phyloP scores from a whole-genome alignment of 208 protist genomes.

The Zelonia costaricensis region DNA sequence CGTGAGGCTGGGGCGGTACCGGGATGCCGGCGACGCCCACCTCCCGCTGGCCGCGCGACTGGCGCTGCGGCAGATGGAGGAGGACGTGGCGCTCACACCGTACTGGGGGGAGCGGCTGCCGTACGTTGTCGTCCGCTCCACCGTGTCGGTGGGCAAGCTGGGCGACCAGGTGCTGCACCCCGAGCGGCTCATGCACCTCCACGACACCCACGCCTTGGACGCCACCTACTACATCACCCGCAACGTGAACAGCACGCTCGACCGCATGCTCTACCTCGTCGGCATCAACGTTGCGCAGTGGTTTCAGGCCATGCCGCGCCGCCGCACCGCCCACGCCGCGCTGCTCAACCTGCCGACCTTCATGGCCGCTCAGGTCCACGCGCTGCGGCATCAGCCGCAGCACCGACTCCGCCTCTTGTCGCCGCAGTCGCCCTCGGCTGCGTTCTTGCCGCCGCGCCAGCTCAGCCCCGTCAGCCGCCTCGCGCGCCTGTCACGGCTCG shows the following conservation, averaged over 20 bases:
- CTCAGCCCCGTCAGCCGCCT: not conserved
- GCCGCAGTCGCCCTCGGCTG: not conserved
- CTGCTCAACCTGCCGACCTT: conserved; percentile 27
- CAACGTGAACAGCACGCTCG: conserved; percentile 75
- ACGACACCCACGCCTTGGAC: conserved; percentile 42
- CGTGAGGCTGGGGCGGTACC: conserved; percentile 76
- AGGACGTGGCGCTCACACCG: conserved; percentile 53
- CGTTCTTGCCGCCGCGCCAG: not conserved
- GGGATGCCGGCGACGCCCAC: conserved; percentile 17
- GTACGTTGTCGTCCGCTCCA: conserved; percentile 64
- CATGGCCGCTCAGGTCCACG: conserved; percentile 17
- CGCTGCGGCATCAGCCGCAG: not conserved
- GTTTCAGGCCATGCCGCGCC: conserved; percentile 60
- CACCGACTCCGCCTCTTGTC: not conserved
- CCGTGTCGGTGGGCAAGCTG: conserved; percentile 5
- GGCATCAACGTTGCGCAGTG: conserved; percentile 64
- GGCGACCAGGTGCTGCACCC: conserved; percentile 57
- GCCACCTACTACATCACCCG: conserved; percentile 79
- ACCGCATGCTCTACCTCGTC: conserved; percentile 80
- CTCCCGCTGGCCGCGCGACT: conserved; percentile 69
- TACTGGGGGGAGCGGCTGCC: conserved; percentile 81
- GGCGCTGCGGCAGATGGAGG: conserved; percentile 59
- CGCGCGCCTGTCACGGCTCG: not conserved
- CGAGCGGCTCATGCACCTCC: conserved; percentile 40
- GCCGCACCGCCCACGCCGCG: conserved; percentile 23